Evolutionary conservation across 441 rosid genomes (phyloP).

Genomic region (Arabidopsis lyrata): DNA sequence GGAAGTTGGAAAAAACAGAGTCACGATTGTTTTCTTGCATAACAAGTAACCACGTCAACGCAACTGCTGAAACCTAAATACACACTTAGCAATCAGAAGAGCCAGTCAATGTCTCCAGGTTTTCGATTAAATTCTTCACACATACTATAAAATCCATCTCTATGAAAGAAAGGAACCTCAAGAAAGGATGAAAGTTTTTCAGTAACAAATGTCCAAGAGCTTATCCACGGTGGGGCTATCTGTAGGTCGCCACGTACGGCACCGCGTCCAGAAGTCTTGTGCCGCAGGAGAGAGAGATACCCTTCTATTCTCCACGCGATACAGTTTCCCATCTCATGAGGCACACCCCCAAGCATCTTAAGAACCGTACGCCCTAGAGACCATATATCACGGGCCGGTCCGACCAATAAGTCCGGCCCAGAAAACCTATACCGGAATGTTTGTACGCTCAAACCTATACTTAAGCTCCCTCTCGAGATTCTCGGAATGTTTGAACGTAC

Average conservation of each 20-base stretch:
- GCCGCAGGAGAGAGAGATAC: background rate
- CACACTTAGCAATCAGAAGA: too few species aligned
- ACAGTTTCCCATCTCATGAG: background rate
- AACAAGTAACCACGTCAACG: background rate
- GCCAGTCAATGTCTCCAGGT: background rate
- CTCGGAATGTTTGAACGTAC: background rate
- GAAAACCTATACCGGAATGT: background rate
- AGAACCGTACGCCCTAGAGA: constrained; percentile 14
- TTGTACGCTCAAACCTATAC: too few species aligned
- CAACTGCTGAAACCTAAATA: too few species aligned
- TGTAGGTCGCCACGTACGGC: background rate
- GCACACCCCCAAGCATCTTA: background rate
- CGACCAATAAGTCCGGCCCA: background rate
- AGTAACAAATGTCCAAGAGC: constrained; percentile 1
- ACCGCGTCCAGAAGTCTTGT: background rate
- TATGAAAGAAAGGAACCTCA: background rate
- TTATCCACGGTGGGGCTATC: background rate
- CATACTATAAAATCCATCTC: background rate
- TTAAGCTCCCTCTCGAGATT: constrained; percentile 27
- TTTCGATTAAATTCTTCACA: background rate
- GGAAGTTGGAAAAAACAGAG: background rate
- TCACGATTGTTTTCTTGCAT: background rate
- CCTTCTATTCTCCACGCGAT: background rate
- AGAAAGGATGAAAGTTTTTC: background rate
- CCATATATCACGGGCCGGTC: constrained; percentile 11